Evolutionary conservation across 108 stramenopile genomes (phyloP), one percentile per base, ranked within the genome.

Genomic region (Fragilaria crotonensis): DNA sequence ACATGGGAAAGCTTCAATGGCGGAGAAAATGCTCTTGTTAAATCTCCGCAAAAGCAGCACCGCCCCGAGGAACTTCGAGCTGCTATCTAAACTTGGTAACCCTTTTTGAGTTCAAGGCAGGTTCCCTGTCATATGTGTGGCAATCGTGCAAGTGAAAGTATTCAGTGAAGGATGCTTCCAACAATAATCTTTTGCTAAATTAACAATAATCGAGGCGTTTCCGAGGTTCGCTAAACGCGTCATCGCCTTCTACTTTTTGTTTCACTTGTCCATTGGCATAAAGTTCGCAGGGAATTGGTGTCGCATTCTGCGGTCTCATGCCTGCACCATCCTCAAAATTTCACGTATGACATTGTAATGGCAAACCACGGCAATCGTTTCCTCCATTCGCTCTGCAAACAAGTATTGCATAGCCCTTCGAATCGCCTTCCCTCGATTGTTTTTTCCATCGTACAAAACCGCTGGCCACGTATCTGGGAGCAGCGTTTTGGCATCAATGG

Each of bases 1-100:
- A 90, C 89, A 27, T 90, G 89, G 89, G 85, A 87, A 49, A 72
- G 61, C 51, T 75, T 80, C 26, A 27, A 52, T 91, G 51, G 76
- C 80, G n/a, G n/a, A n/a, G 22, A 54, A 21, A 30, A 52, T 25
- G 57, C 55, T 45, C 47, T 58, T 2, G 26, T 25, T 2, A 59
- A 53, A 18, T 20, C 33, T 4, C 26, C 48, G 9, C 41, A 57
- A 36, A 46, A 50, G 28, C 41, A 44, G n/a, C n/a, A n/a, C n/a
- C n/a, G n/a, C n/a, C n/a, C n/a, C n/a, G n/a, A n/a, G n/a, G n/a
- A n/a, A n/a, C n/a, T n/a, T n/a, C n/a, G n/a, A n/a, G n/a, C n/a
- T n/a, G n/a, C n/a, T n/a, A n/a, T n/a, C n/a, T n/a, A n/a, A n/a
- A n/a, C n/a, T n/a, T n/a, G n/a, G n/a, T n/a, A n/a, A n/a, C n/a